Evolutionary conservation across 2,329 filamentous ascomycete genomes (phyloP), one percentile per base, ranked within the genome.

Genomic region (Sporothrix brunneoviolacea): DNA sequence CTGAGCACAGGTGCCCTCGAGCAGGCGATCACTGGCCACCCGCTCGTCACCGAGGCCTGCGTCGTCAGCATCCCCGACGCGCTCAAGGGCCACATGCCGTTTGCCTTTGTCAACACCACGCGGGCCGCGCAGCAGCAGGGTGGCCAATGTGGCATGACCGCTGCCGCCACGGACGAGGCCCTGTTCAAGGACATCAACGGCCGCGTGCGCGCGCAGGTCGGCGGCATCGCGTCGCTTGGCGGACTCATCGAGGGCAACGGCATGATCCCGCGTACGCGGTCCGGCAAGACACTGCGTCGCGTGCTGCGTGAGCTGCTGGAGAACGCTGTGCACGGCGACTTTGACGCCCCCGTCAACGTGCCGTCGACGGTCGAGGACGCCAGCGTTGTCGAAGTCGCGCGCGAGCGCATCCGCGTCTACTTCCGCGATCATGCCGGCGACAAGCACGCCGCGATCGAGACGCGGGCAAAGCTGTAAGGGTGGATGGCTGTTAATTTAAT

Each of bases 201-300:
- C 27, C 74, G 83, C 4, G 84, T 96, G 3, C 82, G 90, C 22
- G 74, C 76, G 30, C 87, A 94, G 61, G 93, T 97, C 49, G 91
- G 91, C 7, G 82, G 87, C 19, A 95, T 97, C 56, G 91, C 91
- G 2, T 80, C 81, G 2, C 75, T 97, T 0, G 89, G 89, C 8
- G 91, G 91, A 2, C 85, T 95, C 61, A 86, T 95, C 47, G 86
- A 89, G 57, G 88, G 88, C 35, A 82, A 82, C 57, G 84, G 84
- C 15, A 91, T 95, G 76, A 95, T 96, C 47, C 91, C 91, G 6
- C 91, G 91, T 72, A 96, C 91, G 15, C 71, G 91, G 24, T 89
- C 84, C n/a, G 91, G 91, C 24, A 97, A 96, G 76, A 95, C 89
- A 4, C 67, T 96, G 53, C 75, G 91, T 4, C 74, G 91, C 21